Evolutionary conservation across 768 basidiomycete species (phyloP).

Genomic region (Macrolepiota fuliginosa): DNA sequence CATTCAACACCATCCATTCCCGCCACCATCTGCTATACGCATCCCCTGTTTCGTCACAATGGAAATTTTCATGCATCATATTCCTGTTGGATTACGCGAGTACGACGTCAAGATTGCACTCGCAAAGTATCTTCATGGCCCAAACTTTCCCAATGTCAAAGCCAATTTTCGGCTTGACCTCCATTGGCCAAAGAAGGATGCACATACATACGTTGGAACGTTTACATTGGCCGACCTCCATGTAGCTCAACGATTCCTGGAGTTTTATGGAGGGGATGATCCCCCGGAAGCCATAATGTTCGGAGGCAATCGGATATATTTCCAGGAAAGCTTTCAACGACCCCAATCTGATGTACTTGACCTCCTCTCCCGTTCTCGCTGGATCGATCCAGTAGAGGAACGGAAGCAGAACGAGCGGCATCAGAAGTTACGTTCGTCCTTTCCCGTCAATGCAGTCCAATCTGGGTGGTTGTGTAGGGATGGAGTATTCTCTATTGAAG

Average conservation of each 20-base stretch:
- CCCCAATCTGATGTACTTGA: slow-evolving; percentile 33
- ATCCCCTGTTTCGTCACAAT: slow-evolving; percentile 17
- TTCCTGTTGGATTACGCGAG: slow-evolving; percentile 27
- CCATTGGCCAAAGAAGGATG: slow-evolving; percentile 26
- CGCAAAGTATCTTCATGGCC: slow-evolving; percentile 43
- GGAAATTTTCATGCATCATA: slow-evolving; percentile 37
- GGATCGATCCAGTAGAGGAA: slow-evolving; percentile 34
- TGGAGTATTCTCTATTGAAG: slow-evolving; percentile 50
- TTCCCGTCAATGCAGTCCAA: slow-evolving; percentile 40
- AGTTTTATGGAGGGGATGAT: slow-evolving; percentile 21
- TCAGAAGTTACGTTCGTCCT: slow-evolving; percentile 22
- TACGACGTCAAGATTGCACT: slow-evolving; percentile 33
- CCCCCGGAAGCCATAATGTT: slow-evolving; percentile 16
- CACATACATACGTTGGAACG: slow-evolving; percentile 39
- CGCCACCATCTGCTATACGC: background rate
- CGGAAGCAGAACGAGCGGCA: slow-evolving; percentile 30
- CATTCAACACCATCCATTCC: background rate
- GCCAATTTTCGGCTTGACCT: slow-evolving; percentile 55
- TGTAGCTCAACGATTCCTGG: slow-evolving; percentile 45
- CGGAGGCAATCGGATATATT: slow-evolving; percentile 28
- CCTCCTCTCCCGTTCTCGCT: slow-evolving; percentile 34
- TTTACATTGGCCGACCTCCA: slow-evolving; percentile 46
- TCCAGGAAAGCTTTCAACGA: slow-evolving; percentile 24
- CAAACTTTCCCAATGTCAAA: slow-evolving; percentile 30
- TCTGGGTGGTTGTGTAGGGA: slow-evolving; percentile 63